These are phyloP conservation scores for Fusarium miscanthi DNA, from an alignment of 2,329 filamentous ascomycete species.

Conservation along the genomic window DNA sequence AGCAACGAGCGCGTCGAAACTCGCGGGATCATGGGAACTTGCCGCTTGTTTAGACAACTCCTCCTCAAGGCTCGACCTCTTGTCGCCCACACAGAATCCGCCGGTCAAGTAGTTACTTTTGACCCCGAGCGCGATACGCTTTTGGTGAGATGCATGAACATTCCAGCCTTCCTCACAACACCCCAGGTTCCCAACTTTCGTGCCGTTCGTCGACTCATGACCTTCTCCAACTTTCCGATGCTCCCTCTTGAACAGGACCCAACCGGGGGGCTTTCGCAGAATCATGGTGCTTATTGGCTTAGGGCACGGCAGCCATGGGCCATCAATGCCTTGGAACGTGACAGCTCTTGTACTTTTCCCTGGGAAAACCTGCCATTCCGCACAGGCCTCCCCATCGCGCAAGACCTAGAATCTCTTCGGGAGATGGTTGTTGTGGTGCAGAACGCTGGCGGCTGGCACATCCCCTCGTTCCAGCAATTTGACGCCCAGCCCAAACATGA, in stretches of 20 bases:
- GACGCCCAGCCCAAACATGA: not conserved
- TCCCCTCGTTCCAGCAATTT: not conserved
- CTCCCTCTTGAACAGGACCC: not conserved
- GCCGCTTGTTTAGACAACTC: not conserved
- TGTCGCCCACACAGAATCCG: too few relatives aligned
- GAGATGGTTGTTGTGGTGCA: too few relatives aligned
- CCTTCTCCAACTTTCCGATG: not conserved
- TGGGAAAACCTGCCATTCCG: not conserved
- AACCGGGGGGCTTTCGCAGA: not conserved
- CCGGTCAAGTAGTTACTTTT: not conserved
- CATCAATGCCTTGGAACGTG: too few relatives aligned
- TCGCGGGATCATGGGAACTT: not conserved
- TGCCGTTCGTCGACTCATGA: not conserved
- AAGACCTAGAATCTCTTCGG: too few relatives aligned
- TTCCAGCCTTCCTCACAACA: not conserved
- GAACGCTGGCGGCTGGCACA: too few relatives aligned
- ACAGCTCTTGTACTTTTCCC: too few relatives aligned
- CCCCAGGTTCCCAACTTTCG: rapidly evolving
- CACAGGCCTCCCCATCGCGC: too few relatives aligned
- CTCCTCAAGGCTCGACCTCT: not conserved
- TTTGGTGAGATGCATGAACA: not conserved
- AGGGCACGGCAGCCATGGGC: not conserved
- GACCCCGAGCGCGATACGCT: not conserved
- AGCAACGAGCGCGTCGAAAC: not conserved
- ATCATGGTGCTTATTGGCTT: too few relatives aligned